Base-by-base conservation (phyloP, 768 basidiomycete genomes). In the Boletus tylopilopsis region DNA sequence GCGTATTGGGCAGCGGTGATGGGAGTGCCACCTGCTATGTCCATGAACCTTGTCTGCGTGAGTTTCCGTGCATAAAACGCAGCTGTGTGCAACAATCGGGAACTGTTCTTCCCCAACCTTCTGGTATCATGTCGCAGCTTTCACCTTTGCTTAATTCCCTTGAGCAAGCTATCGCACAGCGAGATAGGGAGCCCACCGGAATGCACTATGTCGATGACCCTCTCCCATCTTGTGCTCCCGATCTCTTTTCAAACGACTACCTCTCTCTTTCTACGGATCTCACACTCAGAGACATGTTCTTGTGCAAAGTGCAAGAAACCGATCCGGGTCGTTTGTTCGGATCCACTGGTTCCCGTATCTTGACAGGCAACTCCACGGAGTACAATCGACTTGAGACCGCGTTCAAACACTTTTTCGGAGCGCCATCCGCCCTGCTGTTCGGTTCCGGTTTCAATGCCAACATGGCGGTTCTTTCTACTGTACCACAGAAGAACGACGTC, bases 391-490 rank as follows among this genome's bases (percentile, higher is more conserved):
- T 60, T 10, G 59, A 60, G 22, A 25, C 18, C 2, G 37, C 38
- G 3, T 32, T 60, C 16, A 21, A 42, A 7, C 13, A 33, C 8
- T 57, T 60, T 35, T 60, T 60, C 6, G 19, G 58, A 12, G 61
- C 71, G 0, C 68, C 73, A 2, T 60, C 75, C 0, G 77, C 78
- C 0, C 64, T 82, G 8, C 64, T 81, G 4, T 78, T 79, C 67
- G 74, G 72, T 55, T 76, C 77, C 1, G 81, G 81, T 23, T 80
- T 71, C 63, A 76, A 71, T 54, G 80, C 80, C 36, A 83, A 80
- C 54, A 63, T 74, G 11, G 71, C 72, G 4, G 71, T 82, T 58
- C 76, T 79, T 58, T 51, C 71, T 2, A 64, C 67, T 5, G 62
- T 82, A 73, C 81, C 11, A 71, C 59, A 73, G 46, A 55, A 58